Percentiles rank a stretch among this genome's conserved stretches.
phyloP scores from a whole-genome alignment of 2,329 filamentous ascomycete species.

The Triangularia verruculosa region DNA sequence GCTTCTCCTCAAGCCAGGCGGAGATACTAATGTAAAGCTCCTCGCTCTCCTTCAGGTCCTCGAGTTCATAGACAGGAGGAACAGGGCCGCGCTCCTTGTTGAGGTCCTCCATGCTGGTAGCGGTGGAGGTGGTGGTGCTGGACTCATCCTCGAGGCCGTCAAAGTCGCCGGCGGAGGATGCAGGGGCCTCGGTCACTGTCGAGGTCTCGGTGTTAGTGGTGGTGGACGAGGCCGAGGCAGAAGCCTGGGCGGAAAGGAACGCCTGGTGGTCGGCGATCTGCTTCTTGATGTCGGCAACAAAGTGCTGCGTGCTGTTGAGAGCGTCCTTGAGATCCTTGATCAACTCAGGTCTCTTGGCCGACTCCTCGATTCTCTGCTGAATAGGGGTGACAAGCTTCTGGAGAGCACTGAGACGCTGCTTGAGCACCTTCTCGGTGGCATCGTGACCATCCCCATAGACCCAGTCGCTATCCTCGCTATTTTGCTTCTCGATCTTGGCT shows the following conservation, averaged over 20 bases:
- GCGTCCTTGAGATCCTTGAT: constrained; percentile 65
- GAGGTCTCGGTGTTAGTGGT: constrained; percentile 32
- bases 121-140: constrained; percentile 33
- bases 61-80: constrained; percentile 66
- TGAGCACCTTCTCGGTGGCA: constrained; percentile 71
- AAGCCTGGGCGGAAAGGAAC: constrained; percentile 50
- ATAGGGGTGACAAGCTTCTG: constrained; percentile 76
- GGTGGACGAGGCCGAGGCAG: constrained; percentile 41
- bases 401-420: constrained; percentile 71
- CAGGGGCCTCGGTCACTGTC: constrained; percentile 40
- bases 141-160: constrained; percentile 77
- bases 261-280: constrained; percentile 68
- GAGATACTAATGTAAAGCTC: constrained; percentile 59
- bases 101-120: constrained; percentile 42
- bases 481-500: constrained; percentile 61
- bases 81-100: constrained; percentile 49
- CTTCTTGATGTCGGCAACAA: constrained; percentile 66
- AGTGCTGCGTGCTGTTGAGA: constrained; percentile 68
- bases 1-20: constrained; percentile 72
- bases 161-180: constrained; percentile 55
- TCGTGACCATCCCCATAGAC: constrained; percentile 81
- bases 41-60: constrained; percentile 67
- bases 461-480: constrained; percentile 77
- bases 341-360: constrained; percentile 65
- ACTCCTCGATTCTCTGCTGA: constrained; percentile 71